Base-by-base conservation (phyloP, 2,329 filamentous ascomycete species). In the Neofusicoccum ribis region DNA sequence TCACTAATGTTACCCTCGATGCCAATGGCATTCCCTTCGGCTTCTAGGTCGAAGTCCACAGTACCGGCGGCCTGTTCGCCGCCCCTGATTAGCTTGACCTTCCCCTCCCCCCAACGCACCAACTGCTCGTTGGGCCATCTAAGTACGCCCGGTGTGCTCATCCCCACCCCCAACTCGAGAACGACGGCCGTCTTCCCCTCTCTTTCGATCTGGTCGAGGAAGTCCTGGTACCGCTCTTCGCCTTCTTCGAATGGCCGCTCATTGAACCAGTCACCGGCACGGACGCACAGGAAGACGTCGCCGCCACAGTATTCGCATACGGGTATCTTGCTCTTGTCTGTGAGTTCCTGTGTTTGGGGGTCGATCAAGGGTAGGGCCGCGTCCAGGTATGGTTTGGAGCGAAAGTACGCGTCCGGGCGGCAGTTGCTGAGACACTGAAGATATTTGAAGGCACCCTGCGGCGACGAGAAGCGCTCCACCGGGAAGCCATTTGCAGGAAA, bases 381-480 rank as follows among this genome's bases (percentile, higher is more conserved):
- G 14, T 72, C 69, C 3, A 74, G 67, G n/a, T 67, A 71, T 15
- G 68, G 65, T 14, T 62, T 39, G 1, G 69, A 70, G 5, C 66
- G 59, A 20, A 71, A 71, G 5, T 70, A 72, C 3, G 75, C 72
- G 15, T 76, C 72, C 0, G 69, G 66, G 1, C 70, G 69, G 60
- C 75, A 77, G 27, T 72, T 72, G 0, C 60, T 67, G 7, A 74
- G 46, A 46, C 75, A 77, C 50, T 77, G 75, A 5, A 77, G 64
- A 2, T 74, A 66, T 0, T 68, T 63, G 44, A 77, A 77, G 0
- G 70, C 66, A 0, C 75, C 74, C 61, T 77, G 75, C 0, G 75
- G 75, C 11, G 73, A 77, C 0, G 73, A 72, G 2, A 76, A 61
- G 7, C 61, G 66, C 11, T 68, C 68, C 3, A 67, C 64, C 0